These are phyloP conservation scores for Auriscalpium orientale DNA, from an alignment of 768 basidiomycete genomes.

Conservation along the genomic window DNA sequence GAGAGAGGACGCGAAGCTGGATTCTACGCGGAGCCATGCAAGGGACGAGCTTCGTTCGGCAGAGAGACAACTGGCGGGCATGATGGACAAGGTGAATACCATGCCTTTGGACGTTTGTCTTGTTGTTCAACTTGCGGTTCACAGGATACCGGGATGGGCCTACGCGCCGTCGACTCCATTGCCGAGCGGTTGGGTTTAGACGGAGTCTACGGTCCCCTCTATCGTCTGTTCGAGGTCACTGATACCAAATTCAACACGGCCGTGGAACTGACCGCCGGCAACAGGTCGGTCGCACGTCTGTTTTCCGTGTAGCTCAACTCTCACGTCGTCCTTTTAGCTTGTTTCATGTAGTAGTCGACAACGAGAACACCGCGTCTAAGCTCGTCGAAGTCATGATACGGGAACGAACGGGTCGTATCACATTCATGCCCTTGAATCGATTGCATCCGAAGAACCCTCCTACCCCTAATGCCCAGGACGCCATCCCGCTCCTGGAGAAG, in stretches of 20 bases:
- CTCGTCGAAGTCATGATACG: conserved; percentile 92
- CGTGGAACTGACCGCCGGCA: conserved; percentile 91
- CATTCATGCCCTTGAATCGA: conserved; percentile 97
- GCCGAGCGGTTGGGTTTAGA: conserved; percentile 64
- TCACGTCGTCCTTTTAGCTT: conserved; percentile 42
- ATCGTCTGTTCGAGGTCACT: conserved; percentile 85
- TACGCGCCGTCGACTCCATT: conserved; percentile 81
- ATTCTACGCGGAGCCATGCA: conserved; percentile 68
- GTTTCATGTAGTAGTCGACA: conserved; percentile 97
- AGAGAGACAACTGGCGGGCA: conserved; percentile 71
- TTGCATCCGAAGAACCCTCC: conserved; percentile 68
- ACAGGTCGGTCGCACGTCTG: conserved; percentile 50
- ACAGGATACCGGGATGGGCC: conserved; percentile 86
- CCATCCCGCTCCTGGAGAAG: conserved; percentile 76
- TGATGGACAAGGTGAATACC: conserved; percentile 86
- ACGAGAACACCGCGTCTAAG: conserved; percentile 84
- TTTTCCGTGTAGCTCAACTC: background rate
- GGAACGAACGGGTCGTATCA: conserved; percentile 90
- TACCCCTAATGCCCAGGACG: conserved; percentile 66
- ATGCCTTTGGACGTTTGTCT: background rate
- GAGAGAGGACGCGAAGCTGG: conserved; percentile 89
- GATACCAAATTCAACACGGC: conserved; percentile 88
- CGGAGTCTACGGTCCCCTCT: conserved; percentile 91
- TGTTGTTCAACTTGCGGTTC: background rate
- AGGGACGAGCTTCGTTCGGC: conserved; percentile 73